Percentiles rank a stretch among this genome's conserved stretches.
phyloP scores from a whole-genome alignment of 805 yeast species.

The Sugiyamaella valdiviana region DNA sequence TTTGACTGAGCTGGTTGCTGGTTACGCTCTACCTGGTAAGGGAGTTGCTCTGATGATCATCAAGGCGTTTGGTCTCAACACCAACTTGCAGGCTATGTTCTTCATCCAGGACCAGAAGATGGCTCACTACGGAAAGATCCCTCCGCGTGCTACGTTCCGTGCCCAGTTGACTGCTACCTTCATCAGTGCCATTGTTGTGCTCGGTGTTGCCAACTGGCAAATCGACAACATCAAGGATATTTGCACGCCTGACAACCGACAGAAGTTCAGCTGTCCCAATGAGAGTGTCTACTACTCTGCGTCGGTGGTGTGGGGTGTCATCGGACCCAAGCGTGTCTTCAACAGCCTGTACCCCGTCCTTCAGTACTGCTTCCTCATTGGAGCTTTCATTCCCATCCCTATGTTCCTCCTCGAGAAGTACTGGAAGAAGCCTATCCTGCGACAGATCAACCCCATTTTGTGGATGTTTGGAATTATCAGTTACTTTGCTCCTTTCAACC shows the following conservation, averaged over 20 bases:
- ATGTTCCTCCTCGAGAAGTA: conserved; percentile 4
- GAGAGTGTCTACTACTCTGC: conserved; percentile 43
- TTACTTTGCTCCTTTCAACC: conserved; percentile 19
- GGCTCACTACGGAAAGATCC: conserved; percentile 39
- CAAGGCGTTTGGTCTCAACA: conserved; percentile 37
- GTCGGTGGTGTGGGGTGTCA: conserved; percentile 39
- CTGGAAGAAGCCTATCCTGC: background rate
- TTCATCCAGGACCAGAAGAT: conserved; percentile 50
- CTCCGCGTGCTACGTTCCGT: conserved; percentile 38
- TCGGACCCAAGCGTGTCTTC: conserved; percentile 45
- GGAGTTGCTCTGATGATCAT: conserved; percentile 48
- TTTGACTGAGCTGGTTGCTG: conserved; percentile 56
- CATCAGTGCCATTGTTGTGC: conserved; percentile 28
- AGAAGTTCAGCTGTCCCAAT: conserved; percentile 33
- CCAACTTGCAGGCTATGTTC: conserved; percentile 57
- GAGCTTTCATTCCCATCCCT: conserved; percentile 18
- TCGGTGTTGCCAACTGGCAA: conserved; percentile 24
- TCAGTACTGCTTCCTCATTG: conserved; percentile 21
- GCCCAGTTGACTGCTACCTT: conserved; percentile 39
- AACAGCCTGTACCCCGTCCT: conserved; percentile 23
- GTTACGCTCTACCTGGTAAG: conserved; percentile 59
- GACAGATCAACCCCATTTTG: background rate
- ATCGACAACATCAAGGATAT: conserved; percentile 27
- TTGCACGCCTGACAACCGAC: conserved; percentile 26
- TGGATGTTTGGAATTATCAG: conserved; percentile 8